Percentiles rank a stretch among this genome's conserved stretches.
Evolutionary conservation across 2,329 filamentous ascomycete species (phyloP).

Genomic region (Alternaria sp.): DNA sequence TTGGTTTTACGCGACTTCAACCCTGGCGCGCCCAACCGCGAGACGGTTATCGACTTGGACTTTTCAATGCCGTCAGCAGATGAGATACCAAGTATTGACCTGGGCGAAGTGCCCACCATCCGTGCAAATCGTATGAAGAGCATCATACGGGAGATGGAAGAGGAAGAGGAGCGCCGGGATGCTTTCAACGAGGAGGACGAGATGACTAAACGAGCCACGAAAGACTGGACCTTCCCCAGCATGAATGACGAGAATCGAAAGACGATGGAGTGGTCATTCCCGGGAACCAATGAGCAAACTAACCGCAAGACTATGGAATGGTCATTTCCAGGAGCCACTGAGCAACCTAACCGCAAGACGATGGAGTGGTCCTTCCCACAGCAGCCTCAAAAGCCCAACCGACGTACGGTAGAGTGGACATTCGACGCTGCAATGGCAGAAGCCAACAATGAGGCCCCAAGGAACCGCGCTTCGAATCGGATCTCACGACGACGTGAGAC

Average conservation of each 20-base stretch:
- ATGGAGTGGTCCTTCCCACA: conserved; percentile 63
- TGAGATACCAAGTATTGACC: conserved; percentile 52
- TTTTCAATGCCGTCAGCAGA: conserved; percentile 54
- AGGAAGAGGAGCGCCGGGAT: conserved; percentile 51
- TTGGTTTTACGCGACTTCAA: conserved; percentile 60
- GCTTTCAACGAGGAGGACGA: conserved; percentile 38
- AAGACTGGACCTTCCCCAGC: conserved; percentile 64
- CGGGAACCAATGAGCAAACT: conserved; percentile 33
- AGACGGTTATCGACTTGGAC: conserved; percentile 66
- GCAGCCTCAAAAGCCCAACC: conserved; percentile 47
- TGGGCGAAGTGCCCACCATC: conserved; percentile 63
- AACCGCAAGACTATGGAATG: conserved; percentile 57
- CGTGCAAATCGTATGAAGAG: conserved; percentile 63
- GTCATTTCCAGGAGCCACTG: conserved; percentile 52
- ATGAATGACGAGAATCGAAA: conserved; percentile 53
- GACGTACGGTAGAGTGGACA: conserved; percentile 58
- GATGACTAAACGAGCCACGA: conserved; percentile 52
- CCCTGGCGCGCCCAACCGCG: conserved; percentile 55
- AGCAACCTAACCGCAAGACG: conserved; percentile 50
- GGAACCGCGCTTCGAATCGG: conserved; percentile 41
- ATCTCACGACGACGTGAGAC: conserved; percentile 45
- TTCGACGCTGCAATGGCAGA: conserved; percentile 57
- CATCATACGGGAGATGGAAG: conserved; percentile 54
- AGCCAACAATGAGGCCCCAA: conserved; percentile 42
- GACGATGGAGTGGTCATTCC: conserved; percentile 65